Percentiles rank a stretch among this genome's conserved stretches.
These are phyloP conservation scores for Aspergillus hancockii DNA, from an alignment of 495 filamentous ascomycete genomes.

Conservation along the genomic window DNA sequence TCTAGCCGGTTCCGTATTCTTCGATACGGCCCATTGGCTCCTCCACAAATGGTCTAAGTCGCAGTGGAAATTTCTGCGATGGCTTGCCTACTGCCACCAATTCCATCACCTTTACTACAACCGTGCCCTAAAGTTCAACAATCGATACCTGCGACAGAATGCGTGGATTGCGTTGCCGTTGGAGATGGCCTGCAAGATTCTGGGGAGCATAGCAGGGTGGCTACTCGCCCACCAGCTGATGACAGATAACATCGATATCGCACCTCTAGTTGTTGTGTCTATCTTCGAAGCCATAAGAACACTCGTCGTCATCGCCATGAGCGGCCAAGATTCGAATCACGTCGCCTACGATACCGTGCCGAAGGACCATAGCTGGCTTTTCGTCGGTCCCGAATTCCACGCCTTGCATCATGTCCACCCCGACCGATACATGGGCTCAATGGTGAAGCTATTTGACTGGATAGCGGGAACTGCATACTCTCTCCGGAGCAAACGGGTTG, in stretches of 20 bases:
- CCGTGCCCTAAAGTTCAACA: constrained; percentile 20
- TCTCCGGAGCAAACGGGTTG: constrained; percentile 18
- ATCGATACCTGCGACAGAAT: constrained; percentile 18
- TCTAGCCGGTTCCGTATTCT: constrained; percentile 21
- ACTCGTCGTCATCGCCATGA: constrained; percentile 12
- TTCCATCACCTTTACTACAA: constrained; percentile 28
- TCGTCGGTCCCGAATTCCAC: constrained; percentile 26
- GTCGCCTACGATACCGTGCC: constrained; percentile 16
- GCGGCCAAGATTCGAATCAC: constrained; percentile 23
- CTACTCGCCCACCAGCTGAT: background rate
- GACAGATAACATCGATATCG: background rate
- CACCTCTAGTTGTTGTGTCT: background rate
- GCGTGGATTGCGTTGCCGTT: constrained; percentile 19
- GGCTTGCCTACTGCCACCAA: constrained; percentile 20
- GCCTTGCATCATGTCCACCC: constrained; percentile 25
- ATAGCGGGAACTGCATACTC: constrained; percentile 23
- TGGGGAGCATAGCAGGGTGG: constrained; percentile 17
- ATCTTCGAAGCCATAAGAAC: constrained; percentile 6
- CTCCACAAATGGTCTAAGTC: constrained; percentile 22
- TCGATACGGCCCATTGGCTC: constrained; percentile 20
- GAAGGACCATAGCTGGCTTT: constrained; percentile 18
- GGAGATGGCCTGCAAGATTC: constrained; percentile 15
- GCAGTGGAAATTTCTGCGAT: constrained; percentile 16
- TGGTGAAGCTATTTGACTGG: constrained; percentile 27
- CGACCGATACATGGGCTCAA: constrained; percentile 25